Conservation (phyloP, 2,329 filamentous ascomycete genomes). For the Fusarium concolor region DNA sequence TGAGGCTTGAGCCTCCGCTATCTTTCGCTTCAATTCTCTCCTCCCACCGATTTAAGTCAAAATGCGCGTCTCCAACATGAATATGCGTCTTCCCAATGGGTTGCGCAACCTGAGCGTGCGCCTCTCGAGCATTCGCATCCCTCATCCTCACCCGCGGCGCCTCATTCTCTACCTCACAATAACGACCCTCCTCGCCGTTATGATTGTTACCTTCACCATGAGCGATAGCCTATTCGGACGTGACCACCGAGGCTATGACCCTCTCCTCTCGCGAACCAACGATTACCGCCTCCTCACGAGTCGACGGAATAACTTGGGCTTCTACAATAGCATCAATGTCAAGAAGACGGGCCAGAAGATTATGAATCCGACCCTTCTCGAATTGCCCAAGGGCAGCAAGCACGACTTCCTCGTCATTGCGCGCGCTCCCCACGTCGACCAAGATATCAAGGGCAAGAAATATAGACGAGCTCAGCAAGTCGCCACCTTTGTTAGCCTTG, state of each 20-base stretch:
- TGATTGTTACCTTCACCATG: conserved; percentile 26
- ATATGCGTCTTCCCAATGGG: conserved; percentile 20
- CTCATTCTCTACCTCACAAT: conserved; percentile 25
- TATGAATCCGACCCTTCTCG: conserved; percentile 41
- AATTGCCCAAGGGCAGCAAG: conserved; percentile 36
- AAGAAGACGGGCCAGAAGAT: conserved; percentile 40
- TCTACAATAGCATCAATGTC: conserved; percentile 40
- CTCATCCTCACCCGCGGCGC: conserved; percentile 36
- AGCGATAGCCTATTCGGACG: background rate
- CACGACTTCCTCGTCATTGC: conserved; percentile 40
- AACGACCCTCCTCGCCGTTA: conserved; percentile 21
- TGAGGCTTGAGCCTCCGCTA: conserved; percentile 22
- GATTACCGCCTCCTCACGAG: conserved; percentile 38
- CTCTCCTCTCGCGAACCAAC: conserved; percentile 36
- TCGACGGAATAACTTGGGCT: conserved; percentile 34
- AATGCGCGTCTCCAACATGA: conserved; percentile 30
- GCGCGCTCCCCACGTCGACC: conserved; percentile 35
- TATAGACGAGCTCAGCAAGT: conserved; percentile 38
- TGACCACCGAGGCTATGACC: conserved; percentile 20
- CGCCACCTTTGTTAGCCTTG: conserved; percentile 37
- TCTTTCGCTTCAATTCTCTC: background rate
- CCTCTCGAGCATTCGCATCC: conserved; percentile 12
- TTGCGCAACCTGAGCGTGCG: conserved; percentile 24
- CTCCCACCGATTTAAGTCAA: conserved; percentile 1
- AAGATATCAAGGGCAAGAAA: conserved; percentile 37